Evolutionary conservation across 768 basidiomycete genomes (phyloP), one percentile per base, ranked within the genome.

Genomic region (Lentinula raphanica): DNA sequence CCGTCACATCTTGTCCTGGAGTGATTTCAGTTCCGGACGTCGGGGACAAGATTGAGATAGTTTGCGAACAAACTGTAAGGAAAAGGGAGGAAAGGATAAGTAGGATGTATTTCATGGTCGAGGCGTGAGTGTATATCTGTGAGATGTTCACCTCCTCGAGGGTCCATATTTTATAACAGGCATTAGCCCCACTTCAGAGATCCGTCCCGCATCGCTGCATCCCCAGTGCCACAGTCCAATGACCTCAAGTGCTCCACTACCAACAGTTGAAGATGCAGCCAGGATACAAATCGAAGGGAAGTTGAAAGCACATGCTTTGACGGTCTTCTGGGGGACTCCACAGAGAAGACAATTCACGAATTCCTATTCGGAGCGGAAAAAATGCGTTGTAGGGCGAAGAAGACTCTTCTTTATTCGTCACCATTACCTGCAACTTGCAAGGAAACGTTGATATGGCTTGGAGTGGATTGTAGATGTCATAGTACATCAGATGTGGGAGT

Each of bases 1-100:
- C 53, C 17, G 53, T 54, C 11, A 54, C 36, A 44, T 54, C 3
- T 31, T 54, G 53, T 5, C 53, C 53, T 11, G 53, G 53, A 15
- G 23, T 19, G 7, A 54, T 15, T 17, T 39, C 53, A 3, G 38
- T 17, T 17, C 53, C 53, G 17, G 36, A 13, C 8, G 53, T 7
- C 17, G 53, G 53, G 17, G 40, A 54, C 7, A 54, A 38, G 35
- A 54, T 23, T 12, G 36, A 17, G 11, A 54, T 54, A 11, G 27
- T 54, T 44, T 54, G 53, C 5, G 53, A 54, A 15, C n/a, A 29
- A 6, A 17, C 53, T 27, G 53, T 27, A 7, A 54, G 28, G 28
- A 38, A 54, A 13, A 54, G 17, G 53, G 8, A 23, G 36, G 35
- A 31, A 17, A 54, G 23, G 15, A 54, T 15, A 12, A 54, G n/a